Evolutionary conservation across 352 stramenopile genomes (phyloP).

Genomic region (Phytopythium vexans): DNA sequence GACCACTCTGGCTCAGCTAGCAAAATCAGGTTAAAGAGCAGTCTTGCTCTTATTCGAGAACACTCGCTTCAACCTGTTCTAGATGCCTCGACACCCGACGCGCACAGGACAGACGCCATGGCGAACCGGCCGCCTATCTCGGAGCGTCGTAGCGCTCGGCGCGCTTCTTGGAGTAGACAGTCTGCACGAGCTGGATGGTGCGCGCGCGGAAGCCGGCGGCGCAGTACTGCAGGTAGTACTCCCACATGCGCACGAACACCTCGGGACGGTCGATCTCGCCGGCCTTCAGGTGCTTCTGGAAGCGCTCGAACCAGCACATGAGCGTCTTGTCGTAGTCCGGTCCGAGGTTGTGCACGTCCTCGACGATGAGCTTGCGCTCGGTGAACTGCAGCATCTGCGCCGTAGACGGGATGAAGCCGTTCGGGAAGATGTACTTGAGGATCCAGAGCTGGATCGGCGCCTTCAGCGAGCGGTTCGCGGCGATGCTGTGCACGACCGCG

Average conservation of each 20-base stretch:
- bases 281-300: slow-evolving; percentile 77
- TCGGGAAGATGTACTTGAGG: slow-evolving; percentile 91
- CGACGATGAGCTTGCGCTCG: slow-evolving; percentile 77
- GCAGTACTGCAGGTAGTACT: slow-evolving; percentile 90
- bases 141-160: slow-evolving; percentile 73
- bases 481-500: slow-evolving; percentile 80
- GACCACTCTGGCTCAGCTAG: too few relatives aligned
- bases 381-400: slow-evolving; percentile 72
- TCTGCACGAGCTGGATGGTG: slow-evolving; percentile 81
- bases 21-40: too few relatives aligned
- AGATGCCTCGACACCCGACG: not conserved
- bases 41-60: not conserved
- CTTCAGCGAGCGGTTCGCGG: slow-evolving; percentile 82
- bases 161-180: slow-evolving; percentile 87
- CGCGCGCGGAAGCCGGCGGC: slow-evolving; percentile 85
- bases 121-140: slow-evolving; percentile 41
- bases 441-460: slow-evolving; percentile 84
- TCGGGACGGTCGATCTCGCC: slow-evolving; percentile 74
- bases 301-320: slow-evolving; percentile 86
- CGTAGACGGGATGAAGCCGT: slow-evolving; percentile 81
- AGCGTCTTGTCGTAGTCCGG: slow-evolving; percentile 90
- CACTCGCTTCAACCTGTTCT: not conserved
- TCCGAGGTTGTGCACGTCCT: slow-evolving; percentile 85
- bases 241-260: slow-evolving; percentile 87
- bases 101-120: not conserved